Percentiles rank a stretch among this genome's conserved stretches.
Evolutionary conservation across 345 rosid species (phyloP).

Genomic region (Passiflora organensis): DNA sequence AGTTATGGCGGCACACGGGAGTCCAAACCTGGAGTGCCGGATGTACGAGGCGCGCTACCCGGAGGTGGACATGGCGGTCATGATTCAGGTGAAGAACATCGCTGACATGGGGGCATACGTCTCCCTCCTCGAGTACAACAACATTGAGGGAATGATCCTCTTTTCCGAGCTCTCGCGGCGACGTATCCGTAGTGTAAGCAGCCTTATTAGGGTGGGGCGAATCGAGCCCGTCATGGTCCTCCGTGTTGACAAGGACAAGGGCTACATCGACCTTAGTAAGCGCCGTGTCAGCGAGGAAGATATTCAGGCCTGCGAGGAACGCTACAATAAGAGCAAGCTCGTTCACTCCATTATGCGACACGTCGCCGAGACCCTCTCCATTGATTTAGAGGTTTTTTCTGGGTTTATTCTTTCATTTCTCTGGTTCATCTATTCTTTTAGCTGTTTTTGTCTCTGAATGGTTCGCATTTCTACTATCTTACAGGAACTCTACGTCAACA

Average conservation of each 20-base stretch:
- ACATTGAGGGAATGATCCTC: constrained; percentile 93
- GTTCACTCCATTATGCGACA: constrained; percentile 98
- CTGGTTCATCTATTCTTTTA: not conserved
- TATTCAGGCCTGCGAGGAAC: constrained; percentile 88
- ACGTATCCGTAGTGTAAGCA: constrained; percentile 92
- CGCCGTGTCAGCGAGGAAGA: constrained; percentile 94
- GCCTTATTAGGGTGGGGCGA: constrained; percentile 89
- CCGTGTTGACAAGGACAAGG: constrained; percentile 94
- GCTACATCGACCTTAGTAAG: constrained; percentile 93
- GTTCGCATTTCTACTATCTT: too few relatives aligned
- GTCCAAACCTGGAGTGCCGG: constrained; percentile 87
- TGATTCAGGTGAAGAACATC: constrained; percentile 95
- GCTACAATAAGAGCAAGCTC: constrained; percentile 97
- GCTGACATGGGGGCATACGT: constrained; percentile 99
- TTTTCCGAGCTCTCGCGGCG: constrained; percentile 99
- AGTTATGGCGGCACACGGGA: constrained; percentile 29
- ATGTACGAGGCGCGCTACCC: constrained; percentile 95
- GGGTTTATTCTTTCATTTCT: too few relatives aligned
- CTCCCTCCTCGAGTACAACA: constrained; percentile 90
- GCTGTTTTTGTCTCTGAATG: not conserved
- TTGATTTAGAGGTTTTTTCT: constrained; percentile 84
- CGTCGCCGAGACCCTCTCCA: constrained; percentile 77
- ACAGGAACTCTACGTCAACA: constrained; percentile 78
- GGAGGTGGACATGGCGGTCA: constrained; percentile 96
- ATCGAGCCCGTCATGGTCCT: constrained; percentile 99